Evolutionary conservation across 129 eudicot genomes (phyloP).

Genomic region (Daucus carota): DNA sequence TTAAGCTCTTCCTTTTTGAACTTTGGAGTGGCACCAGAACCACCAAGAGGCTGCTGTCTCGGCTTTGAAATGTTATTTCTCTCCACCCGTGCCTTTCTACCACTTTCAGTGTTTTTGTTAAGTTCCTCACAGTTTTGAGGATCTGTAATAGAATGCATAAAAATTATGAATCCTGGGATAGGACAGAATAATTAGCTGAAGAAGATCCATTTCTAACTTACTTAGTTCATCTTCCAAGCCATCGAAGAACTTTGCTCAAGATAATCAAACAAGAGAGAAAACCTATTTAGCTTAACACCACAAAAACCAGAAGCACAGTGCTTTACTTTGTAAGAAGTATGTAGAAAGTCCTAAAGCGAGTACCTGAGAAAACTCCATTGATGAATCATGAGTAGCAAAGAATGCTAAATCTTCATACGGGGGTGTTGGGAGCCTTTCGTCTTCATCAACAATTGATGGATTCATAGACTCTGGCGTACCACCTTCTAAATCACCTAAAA

Average conservation of each 20-base stretch:
- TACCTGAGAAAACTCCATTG: slow-evolving; percentile 76
- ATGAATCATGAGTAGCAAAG: slow-evolving; percentile 43
- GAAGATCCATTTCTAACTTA: slow-evolving; percentile 39
- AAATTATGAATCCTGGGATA: slow-evolving; percentile 32
- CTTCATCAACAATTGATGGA: slow-evolving; percentile 73
- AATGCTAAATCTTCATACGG: slow-evolving; percentile 81
- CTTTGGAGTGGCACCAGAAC: slow-evolving; percentile 22
- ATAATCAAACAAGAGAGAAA: slow-evolving; percentile 14
- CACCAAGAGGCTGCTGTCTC: slow-evolving; percentile 27
- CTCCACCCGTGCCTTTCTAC: slow-evolving; percentile 32
- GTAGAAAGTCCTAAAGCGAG: background rate
- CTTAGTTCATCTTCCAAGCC: slow-evolving; percentile 91
- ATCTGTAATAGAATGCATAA: slow-evolving; percentile 49
- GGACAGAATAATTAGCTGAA: slow-evolving; percentile 32
- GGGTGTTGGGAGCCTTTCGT: slow-evolving; percentile 95
- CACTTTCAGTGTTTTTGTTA: slow-evolving; percentile 45
- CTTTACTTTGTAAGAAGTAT: background rate
- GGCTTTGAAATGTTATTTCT: slow-evolving; percentile 23
- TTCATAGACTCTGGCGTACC: slow-evolving; percentile 66
- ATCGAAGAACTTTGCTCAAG: slow-evolving; percentile 60
- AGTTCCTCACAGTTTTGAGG: slow-evolving; percentile 55
- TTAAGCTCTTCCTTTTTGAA: slow-evolving; percentile 20
- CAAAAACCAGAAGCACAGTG: background rate
- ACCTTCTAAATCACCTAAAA: slow-evolving; percentile 32
- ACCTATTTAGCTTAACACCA: slow-evolving; percentile 25